Evolutionary conservation across 2,329 filamentous ascomycete species (phyloP).

Genomic region (Emericellopsis cladophorae): DNA sequence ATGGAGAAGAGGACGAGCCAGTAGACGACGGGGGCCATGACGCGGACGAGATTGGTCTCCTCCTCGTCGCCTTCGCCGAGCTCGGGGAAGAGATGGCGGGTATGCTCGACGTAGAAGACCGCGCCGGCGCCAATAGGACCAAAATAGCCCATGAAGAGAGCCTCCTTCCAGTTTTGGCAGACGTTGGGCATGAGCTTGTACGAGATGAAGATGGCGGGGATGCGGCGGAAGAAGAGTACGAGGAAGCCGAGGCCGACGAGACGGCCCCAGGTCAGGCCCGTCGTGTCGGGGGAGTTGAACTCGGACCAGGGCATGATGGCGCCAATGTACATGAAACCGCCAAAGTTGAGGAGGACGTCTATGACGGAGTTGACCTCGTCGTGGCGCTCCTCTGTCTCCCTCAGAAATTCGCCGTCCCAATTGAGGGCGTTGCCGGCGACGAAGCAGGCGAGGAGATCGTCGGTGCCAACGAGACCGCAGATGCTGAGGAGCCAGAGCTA

Average conservation of each 20-base stretch:
- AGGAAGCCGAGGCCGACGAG: constrained; percentile 38
- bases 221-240: constrained; percentile 40
- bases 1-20: constrained; percentile 26
- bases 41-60: constrained; percentile 20
- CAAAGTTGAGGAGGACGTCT: constrained; percentile 46
- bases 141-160: constrained; percentile 54
- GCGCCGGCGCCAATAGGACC: constrained; percentile 62
- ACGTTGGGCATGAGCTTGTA: constrained; percentile 43
- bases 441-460: constrained; percentile 49
- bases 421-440: constrained; percentile 46
- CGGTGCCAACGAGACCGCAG: constrained; percentile 42
- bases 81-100: constrained; percentile 25
- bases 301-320: constrained; percentile 40
- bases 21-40: constrained; percentile 25
- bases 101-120: constrained; percentile 56
- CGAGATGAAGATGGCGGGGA: constrained; percentile 38
- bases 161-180: constrained; percentile 41
- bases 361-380: constrained; percentile 48
- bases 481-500: constrained; percentile 42
- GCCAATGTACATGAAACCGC: constrained; percentile 47
- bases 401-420: constrained; percentile 48
- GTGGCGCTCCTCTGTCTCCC: constrained; percentile 40
- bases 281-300: constrained; percentile 37
- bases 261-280: constrained; percentile 36
- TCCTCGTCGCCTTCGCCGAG: constrained; percentile 18